Conservation (phyloP, 306 rosid genomes). For the Styphnolobium japonicum region DNA sequence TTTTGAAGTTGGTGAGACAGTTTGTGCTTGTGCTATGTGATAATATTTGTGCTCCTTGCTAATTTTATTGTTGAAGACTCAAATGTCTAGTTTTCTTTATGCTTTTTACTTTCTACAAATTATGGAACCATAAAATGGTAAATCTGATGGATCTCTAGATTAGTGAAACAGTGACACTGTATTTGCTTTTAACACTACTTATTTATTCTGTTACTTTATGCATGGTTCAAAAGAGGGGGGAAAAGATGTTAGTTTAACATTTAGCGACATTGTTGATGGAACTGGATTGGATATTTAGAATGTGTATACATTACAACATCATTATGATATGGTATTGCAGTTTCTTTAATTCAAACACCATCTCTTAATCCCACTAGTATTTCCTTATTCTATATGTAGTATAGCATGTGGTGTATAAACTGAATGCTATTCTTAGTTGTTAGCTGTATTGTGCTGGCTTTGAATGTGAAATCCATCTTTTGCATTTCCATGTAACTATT, state of each 20-base stretch:
- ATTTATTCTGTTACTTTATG: not conserved
- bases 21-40: constrained; percentile 15
- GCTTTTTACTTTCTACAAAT: not conserved
- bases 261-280: not conserved
- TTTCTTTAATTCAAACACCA: not conserved
- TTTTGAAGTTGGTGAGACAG: not conserved
- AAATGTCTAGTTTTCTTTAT: not conserved
- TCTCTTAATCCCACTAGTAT: not conserved
- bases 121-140: not conserved
- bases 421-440: not conserved
- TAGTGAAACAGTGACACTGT: constrained; percentile 6
- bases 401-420: not conserved
- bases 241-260: not conserved
- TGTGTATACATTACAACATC: not conserved
- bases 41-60: not conserved
- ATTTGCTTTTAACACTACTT: constrained; percentile 1
- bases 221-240: not conserved
- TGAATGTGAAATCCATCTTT: constrained; percentile 10
- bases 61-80: not conserved
- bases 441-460: not conserved
- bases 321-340: not conserved
- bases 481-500: not conserved
- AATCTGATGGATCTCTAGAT: constrained; percentile 16
- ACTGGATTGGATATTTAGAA: no score
- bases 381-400: not conserved